These are phyloP conservation scores for Cystobasidium slooffiae DNA, from an alignment of 1,284 basidiomycete species.

Conservation along the genomic window DNA sequence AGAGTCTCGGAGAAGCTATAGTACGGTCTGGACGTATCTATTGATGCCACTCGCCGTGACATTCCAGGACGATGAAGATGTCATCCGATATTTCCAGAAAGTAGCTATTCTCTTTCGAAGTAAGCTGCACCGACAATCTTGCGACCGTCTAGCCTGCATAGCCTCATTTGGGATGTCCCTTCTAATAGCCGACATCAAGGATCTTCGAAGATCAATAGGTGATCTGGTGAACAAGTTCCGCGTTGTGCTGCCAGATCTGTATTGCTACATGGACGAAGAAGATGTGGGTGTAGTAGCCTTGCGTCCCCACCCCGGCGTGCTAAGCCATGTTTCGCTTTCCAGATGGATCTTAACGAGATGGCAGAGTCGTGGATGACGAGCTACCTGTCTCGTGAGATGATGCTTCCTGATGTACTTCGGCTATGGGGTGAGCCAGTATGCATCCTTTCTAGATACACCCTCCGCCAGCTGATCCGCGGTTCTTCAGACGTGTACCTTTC, in stretches of 20 bases:
- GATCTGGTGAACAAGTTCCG: constrained; percentile 14
- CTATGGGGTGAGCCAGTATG: constrained; percentile 13
- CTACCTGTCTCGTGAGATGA: constrained; percentile 17
- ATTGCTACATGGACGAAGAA: constrained; percentile 25
- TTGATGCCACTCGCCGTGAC: constrained; percentile 18
- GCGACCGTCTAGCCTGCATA: background rate
- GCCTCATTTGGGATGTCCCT: background rate
- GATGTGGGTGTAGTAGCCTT: background rate
- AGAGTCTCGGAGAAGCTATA: constrained; percentile 11
- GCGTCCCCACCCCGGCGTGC: too few species aligned
- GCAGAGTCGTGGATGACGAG: constrained; percentile 17
- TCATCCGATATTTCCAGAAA: background rate
- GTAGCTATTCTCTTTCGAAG: constrained; percentile 1
- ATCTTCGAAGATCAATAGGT: background rate
- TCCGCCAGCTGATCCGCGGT: background rate
- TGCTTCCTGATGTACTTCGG: constrained; percentile 16
- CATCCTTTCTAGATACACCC: background rate
- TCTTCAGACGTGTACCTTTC: constrained; percentile 4
- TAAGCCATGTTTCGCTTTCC: background rate
- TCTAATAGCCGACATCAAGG: background rate
- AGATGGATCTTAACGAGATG: constrained; percentile 24
- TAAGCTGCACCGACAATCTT: background rate
- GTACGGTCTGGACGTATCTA: constrained; percentile 13
- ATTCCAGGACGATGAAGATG: constrained; percentile 7
- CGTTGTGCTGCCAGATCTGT: constrained; percentile 10